Evolutionary conservation across 352 stramenopile genomes (phyloP).

Genomic region (Blastocystis hominis): DNA sequence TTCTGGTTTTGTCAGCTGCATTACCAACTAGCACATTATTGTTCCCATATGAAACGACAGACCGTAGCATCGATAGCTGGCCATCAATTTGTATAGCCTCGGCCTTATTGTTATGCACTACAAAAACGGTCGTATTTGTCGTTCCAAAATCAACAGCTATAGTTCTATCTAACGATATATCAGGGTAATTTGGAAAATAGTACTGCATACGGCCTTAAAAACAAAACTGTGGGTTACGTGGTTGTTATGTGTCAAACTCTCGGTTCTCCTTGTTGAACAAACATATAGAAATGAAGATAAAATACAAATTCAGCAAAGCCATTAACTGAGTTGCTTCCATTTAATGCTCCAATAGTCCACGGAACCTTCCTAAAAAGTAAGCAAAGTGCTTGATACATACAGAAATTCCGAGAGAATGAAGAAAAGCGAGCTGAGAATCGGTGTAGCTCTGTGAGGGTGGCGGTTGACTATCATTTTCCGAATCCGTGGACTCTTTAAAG

Average conservation of each 20-base stretch:
- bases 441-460: no score
- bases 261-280: neutral
- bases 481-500: neutral
- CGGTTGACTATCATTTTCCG: neutral
- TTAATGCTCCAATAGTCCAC: neutral
- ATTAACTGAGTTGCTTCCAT: neutral
- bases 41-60: neutral
- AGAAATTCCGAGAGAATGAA: neutral
- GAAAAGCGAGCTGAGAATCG: neutral
- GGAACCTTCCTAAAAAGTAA: neutral
- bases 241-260: neutral
- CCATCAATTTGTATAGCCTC: neutral
- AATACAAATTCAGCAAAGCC: neutral
- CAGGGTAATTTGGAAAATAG: neutral
- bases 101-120: neutral
- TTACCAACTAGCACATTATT: neutral
- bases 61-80: neutral
- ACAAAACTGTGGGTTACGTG: neutral
- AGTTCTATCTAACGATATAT: neutral
- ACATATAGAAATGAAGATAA: neutral
- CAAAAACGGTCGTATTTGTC: neutral
- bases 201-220: neutral
- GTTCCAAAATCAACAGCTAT: constrained; percentile 15
- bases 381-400: neutral
- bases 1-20: neutral